Conservation (phyloP, 78 protist species). For the Emiliania huxleyi region DNA sequence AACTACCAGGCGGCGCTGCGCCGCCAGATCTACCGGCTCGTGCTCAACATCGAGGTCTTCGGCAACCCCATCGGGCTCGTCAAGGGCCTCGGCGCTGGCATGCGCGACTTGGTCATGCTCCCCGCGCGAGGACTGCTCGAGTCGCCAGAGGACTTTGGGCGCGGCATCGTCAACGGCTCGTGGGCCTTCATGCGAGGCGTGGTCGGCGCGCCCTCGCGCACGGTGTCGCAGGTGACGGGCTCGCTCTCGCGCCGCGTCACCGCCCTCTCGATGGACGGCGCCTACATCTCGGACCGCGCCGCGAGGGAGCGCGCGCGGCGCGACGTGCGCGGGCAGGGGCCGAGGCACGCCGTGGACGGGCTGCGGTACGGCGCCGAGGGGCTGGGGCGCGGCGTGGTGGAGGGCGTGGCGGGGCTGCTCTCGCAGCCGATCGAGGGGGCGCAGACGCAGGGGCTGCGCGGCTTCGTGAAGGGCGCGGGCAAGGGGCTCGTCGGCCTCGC, state of each 20-base stretch:
- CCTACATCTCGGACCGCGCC: neutral
- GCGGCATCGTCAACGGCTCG: neutral
- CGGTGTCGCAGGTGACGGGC: neutral
- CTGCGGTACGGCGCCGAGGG: neutral
- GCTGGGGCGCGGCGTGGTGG: neutral
- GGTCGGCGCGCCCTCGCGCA: neutral
- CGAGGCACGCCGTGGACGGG: neutral
- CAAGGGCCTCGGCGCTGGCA: neutral
- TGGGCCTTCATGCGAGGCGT: neutral
- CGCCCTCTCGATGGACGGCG: neutral
- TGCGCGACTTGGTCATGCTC: neutral
- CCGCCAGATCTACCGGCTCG: constrained; percentile 1
- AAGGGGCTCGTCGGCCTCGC: neutral
- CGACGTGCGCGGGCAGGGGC: neutral
- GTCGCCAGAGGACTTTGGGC: neutral
- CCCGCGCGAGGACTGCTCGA: neutral
- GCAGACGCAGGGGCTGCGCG: neutral
- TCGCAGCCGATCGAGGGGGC: neutral
- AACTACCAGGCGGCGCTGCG: neutral
- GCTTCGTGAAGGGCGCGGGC: neutral
- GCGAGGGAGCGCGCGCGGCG: neutral
- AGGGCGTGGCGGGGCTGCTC: neutral
- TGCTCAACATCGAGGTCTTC: neutral
- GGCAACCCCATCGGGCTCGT: neutral
- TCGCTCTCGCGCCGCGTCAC: neutral